Evolutionary conservation across 192 early-diverging fungal genomes (phyloP).

Genomic region (Backusella tarrabulga): DNA sequence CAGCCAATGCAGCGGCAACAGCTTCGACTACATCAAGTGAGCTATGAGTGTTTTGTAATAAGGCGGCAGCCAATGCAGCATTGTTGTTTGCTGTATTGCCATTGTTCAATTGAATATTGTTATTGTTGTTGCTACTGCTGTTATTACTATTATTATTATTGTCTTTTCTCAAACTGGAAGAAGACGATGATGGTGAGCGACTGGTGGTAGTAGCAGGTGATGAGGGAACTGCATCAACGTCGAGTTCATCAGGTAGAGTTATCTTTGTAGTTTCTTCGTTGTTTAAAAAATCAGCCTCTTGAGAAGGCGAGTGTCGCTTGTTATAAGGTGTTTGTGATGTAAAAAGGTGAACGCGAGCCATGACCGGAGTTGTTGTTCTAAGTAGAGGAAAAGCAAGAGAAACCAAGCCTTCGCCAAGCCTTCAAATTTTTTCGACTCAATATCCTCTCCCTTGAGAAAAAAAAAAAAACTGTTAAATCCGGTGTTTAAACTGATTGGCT

Average conservation of each 20-base stretch:
- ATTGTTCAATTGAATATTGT: background rate
- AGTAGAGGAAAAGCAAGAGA: conserved; percentile 18
- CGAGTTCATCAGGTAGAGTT: conserved; percentile 9
- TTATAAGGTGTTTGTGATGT: conserved; percentile 14
- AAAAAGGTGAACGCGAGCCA: conserved; percentile 33
- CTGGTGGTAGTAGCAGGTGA: background rate
- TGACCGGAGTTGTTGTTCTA: conserved; percentile 7
- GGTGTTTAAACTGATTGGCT: background rate
- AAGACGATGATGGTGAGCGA: background rate
- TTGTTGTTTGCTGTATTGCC: background rate
- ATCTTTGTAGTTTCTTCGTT: conserved; percentile 6
- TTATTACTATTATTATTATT: background rate
- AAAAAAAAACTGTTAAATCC: background rate
- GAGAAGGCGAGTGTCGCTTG: background rate
- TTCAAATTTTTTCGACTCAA: background rate
- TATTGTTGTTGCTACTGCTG: background rate
- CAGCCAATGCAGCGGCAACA: conserved; percentile 18
- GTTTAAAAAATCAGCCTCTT: background rate
- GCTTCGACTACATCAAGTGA: conserved; percentile 14
- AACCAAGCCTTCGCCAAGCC: conserved; percentile 21
- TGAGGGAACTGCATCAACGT: conserved; percentile 13
- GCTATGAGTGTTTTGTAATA: conserved; percentile 21
- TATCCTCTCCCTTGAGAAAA: background rate
- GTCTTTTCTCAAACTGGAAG: conserved; percentile 5
- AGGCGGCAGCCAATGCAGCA: conserved; percentile 27